Conservation (phyloP, 441 rosid genomes). For the Adansonia madagascariensis region DNA sequence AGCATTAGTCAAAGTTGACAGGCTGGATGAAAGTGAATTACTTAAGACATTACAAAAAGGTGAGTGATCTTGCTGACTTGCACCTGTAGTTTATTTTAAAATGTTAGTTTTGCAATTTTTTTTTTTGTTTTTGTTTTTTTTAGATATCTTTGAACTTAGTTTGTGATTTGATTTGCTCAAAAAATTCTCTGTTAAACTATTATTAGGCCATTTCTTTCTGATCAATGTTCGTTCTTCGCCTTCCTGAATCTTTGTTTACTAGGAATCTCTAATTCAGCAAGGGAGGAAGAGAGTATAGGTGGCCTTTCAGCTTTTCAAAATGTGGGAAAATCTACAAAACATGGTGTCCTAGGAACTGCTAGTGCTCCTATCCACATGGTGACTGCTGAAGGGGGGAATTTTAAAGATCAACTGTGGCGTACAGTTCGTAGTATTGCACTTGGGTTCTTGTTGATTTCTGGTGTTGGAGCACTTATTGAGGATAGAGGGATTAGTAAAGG, state of each 20-base stretch:
- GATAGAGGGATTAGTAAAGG: constrained; percentile 92
- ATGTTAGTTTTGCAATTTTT: constrained; percentile 1
- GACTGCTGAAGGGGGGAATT: constrained; percentile 76
- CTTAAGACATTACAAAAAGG: constrained; percentile 87
- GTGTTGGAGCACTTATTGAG: constrained; percentile 89
- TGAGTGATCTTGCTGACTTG: constrained; percentile 31
- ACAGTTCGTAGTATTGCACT: constrained; percentile 76
- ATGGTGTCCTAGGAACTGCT: constrained; percentile 79
- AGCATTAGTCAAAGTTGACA: constrained; percentile 87
- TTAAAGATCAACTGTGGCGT: constrained; percentile 95
- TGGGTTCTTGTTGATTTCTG: constrained; percentile 85
- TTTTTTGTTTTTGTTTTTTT: background rate
- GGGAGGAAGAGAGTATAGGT: constrained; percentile 61
- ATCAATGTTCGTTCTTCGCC: background rate
- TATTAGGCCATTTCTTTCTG: background rate
- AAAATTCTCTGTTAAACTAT: background rate
- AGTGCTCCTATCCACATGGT: constrained; percentile 89
- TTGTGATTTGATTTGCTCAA: background rate
- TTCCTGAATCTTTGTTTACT: background rate
- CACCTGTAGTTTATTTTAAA: background rate
- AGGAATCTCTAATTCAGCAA: constrained; percentile 65
- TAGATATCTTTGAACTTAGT: background rate
- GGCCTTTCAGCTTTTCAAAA: constrained; percentile 69
- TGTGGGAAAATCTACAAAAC: constrained; percentile 66
- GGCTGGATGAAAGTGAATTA: constrained; percentile 83